phyloP scores from a whole-genome alignment of 2,329 filamentous ascomycete genomes.

The Magnaporthiopsis poae region DNA sequence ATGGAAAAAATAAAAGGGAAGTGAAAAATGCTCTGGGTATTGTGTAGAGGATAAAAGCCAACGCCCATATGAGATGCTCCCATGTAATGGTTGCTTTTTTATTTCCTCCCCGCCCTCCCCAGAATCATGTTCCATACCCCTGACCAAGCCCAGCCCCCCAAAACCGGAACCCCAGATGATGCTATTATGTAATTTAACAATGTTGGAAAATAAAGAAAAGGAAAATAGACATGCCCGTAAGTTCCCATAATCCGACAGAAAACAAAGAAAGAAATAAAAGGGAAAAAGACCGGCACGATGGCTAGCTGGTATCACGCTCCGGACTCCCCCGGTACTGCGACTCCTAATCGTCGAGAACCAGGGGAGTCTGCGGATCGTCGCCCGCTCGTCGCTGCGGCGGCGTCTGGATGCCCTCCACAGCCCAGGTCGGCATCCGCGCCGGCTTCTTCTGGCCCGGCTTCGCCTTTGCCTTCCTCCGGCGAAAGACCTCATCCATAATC shows the following conservation, averaged over 20 bases:
- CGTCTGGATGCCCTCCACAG: neutral
- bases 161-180: no score
- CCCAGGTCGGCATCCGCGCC: neutral
- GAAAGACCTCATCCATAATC: neutral
- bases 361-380: neutral
- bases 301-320: neutral
- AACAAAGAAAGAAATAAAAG: constrained; percentile 4
- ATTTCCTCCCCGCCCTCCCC: no score
- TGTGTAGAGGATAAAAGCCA: no score
- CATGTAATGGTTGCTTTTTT: no score
- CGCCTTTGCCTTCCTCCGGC: neutral
- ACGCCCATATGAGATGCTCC: no score
- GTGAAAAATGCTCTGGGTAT: no score
- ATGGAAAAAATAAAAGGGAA: no score
- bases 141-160: no score
- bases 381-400: no score
- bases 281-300: constrained; percentile 2
- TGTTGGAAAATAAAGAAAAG: no score
- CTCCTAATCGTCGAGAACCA: neutral
- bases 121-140: no score
- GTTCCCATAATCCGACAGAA: constrained; percentile 13
- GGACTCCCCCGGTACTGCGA: neutral
- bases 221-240: neutral
- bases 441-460: neutral
- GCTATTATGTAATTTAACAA: no score